Percentiles rank a stretch among this genome's conserved stretches.
phyloP scores from a whole-genome alignment of 495 filamentous ascomycete species.

The Penicillium arizonense region DNA sequence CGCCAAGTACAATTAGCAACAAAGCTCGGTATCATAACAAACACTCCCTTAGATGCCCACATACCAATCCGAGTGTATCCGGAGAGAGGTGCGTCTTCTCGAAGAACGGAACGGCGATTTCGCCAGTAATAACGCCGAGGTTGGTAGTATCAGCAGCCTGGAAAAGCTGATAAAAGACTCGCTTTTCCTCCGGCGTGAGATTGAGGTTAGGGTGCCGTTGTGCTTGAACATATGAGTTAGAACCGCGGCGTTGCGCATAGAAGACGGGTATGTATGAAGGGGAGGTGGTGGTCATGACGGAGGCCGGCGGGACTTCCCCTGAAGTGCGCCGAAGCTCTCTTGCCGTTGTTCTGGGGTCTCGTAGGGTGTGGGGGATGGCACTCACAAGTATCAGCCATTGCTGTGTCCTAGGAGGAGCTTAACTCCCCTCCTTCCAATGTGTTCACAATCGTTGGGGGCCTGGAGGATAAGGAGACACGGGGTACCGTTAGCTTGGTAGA shows the following conservation, averaged over 20 bases:
- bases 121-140: conserved; percentile 92
- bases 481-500: conserved; percentile 24
- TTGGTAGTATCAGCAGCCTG: conserved; percentile 82
- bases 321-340: conserved; percentile 19
- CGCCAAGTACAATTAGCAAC: background rate
- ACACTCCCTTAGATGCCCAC: conserved; percentile 16
- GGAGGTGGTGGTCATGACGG: conserved; percentile 14
- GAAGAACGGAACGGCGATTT: conserved; percentile 96
- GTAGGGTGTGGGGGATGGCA: background rate
- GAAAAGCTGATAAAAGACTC: conserved; percentile 88
- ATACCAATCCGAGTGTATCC: conserved; percentile 83
- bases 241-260: conserved; percentile 19
- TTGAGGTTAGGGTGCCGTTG: conserved; percentile 68
- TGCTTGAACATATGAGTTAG: conserved; percentile 28
- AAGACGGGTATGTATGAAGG: conserved; percentile 8
- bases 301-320: conserved; percentile 28
- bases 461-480: conserved; percentile 16
- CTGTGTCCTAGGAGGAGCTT: conserved; percentile 33
- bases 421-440: conserved; percentile 29
- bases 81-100: conserved; percentile 89
- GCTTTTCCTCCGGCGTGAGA: conserved; percentile 88
- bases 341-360: background rate
- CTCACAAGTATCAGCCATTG: conserved; percentile 44
- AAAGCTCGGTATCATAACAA: conserved; percentile 4
- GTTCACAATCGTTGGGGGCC: conserved; percentile 20